Evolutionary conservation across 495 filamentous ascomycete genomes (phyloP), one percentile per base, ranked within the genome.

Genomic region (Talaromyces ruber): DNA sequence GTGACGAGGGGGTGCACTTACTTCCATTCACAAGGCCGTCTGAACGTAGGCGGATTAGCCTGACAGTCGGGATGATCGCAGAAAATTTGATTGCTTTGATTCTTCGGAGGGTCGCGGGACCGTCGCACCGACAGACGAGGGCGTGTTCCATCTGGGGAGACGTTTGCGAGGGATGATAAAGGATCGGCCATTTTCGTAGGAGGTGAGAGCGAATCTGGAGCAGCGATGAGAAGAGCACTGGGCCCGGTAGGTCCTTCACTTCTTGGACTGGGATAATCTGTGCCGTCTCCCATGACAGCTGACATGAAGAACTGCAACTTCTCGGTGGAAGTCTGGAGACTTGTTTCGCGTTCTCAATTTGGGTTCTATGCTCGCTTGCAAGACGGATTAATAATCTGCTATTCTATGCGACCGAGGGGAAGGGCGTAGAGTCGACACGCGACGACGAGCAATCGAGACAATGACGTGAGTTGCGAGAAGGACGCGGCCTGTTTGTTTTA

Each of bases 1-100:
- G 28, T n/a, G 65, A 55, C 28, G 34, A 14, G n/a, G 54, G n/a
- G 37, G 24, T 25, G 4, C 64, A 81, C 91, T 84, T 77, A 93
- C 91, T 84, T 91, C 90, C 90, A 97, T 79, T 97, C 92, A 73
- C 92, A 97, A 62, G 89, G 92, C 63, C 92, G 84, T 37, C 82
- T 76, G 67, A 96, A 96, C 6, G 78, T 84, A 16, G 81, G 82
- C 26, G 79, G 71, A 2, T 76, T 72, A 24, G 82, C 73, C 26
- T 71, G 74, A 63, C 88, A 91, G 22, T 84, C 82, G 2, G 75
- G 71, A 62, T 83, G 85, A 21, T 81, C 81, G 72, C 92, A 97
- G 32, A 81, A 78, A 63, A 86, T 91, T 64, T 88, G 83, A 11
- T 86, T 86, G n/a, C 89, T 77, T 2, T 72, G 58, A 68, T 91